phyloP scores from a whole-genome alignment of 129 eudicot species.

The Artemisia annua region DNA sequence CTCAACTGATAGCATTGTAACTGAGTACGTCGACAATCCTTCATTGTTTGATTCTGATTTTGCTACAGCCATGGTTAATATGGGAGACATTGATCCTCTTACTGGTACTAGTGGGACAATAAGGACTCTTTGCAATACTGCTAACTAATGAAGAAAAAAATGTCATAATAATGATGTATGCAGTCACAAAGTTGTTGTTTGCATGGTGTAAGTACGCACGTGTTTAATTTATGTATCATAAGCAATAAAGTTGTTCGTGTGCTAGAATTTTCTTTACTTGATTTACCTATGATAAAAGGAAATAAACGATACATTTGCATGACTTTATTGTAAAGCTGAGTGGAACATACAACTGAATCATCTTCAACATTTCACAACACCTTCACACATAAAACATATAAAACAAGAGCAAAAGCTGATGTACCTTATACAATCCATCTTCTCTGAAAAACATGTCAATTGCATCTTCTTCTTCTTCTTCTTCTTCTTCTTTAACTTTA shows the following conservation, averaged over 20 bases:
- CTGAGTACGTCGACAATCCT: constrained; percentile 42
- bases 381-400: too few species aligned
- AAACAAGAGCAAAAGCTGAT: too few species aligned
- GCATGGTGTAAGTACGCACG: not conserved
- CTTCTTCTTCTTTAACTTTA: too few species aligned
- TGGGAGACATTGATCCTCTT: constrained; percentile 53
- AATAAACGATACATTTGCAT: not conserved
- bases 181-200: not conserved
- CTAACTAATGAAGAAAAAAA: not conserved
- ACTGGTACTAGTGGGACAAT: constrained; percentile 46
- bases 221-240: not conserved
- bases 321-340: too few species aligned
- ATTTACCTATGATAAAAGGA: not conserved
- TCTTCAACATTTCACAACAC: too few species aligned
- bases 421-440: too few species aligned
- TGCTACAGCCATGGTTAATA: constrained; percentile 55
- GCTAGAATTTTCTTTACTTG: not conserved
- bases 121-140: constrained; percentile 46
- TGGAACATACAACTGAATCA: too few species aligned
- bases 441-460: too few species aligned
- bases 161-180: not conserved
- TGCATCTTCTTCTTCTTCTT: too few species aligned
- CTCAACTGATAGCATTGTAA: constrained; percentile 52
- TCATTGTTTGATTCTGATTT: constrained; percentile 42
- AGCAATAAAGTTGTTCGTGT: not conserved